Conservation (phyloP, 2,329 filamentous ascomycete species). For the Chaetomiaceae sp. region DNA sequence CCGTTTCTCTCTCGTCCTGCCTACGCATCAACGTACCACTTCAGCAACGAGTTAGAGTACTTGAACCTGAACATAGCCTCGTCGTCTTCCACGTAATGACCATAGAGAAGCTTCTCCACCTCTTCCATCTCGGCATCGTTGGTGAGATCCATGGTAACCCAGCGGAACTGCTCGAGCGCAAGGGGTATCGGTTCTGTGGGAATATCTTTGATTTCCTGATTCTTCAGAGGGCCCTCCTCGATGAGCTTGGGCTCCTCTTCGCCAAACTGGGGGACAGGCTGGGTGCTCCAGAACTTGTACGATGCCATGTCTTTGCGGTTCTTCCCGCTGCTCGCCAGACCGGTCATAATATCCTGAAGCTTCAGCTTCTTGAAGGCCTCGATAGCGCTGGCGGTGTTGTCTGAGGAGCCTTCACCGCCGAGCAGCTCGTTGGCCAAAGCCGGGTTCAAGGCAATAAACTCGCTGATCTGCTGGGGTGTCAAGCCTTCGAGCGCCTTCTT, state of each 20-base stretch:
- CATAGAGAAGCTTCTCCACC: constrained; percentile 83
- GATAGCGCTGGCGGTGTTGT: constrained; percentile 41
- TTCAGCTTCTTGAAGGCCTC: constrained; percentile 59
- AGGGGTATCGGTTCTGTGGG: constrained; percentile 71
- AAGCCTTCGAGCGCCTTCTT: constrained; percentile 52
- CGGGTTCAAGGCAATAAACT: constrained; percentile 70
- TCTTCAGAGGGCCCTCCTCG: constrained; percentile 78
- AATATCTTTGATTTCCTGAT: constrained; percentile 73
- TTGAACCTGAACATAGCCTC: constrained; percentile 98
- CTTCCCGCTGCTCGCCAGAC: constrained; percentile 72
- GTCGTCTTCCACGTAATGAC: constrained; percentile 96
- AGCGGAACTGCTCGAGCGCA: constrained; percentile 76
- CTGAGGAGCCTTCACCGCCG: constrained; percentile 23
- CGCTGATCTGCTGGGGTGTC: constrained; percentile 54
- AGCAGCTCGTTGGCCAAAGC: constrained; percentile 59
- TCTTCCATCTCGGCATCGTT: constrained; percentile 77
- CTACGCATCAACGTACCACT: constrained; percentile 60
- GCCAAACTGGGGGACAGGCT: constrained; percentile 85
- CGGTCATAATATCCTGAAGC: constrained; percentile 69
- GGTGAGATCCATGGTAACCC: constrained; percentile 84
- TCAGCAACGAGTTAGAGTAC: constrained; percentile 82
- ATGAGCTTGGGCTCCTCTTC: constrained; percentile 48
- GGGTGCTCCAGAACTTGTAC: constrained; percentile 98
- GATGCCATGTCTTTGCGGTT: constrained; percentile 94
- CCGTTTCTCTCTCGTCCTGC: neutral